A percentile compares a stretch with the other conserved stretches of the same genome.
phyloP scores from a whole-genome alignment of 2,329 filamentous ascomycete species.

The Stagonosporopsis cucurbitacearum region DNA sequence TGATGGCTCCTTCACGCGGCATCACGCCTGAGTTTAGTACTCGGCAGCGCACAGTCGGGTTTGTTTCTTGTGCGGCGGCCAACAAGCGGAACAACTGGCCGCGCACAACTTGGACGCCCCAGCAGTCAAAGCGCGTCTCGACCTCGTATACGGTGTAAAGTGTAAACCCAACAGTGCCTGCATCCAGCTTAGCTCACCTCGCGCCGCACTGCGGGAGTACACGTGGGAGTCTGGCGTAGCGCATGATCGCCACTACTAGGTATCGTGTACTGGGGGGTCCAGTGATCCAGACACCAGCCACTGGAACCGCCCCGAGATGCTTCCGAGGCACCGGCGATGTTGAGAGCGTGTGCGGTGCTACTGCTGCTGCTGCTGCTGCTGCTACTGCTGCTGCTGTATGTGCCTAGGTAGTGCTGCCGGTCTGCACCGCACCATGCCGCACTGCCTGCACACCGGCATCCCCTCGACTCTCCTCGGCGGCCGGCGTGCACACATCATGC shows the following conservation, averaged over 20 bases:
- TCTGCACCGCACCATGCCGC: no score
- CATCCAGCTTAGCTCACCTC: not conserved
- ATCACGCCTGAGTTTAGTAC: not conserved
- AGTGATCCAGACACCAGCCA: not conserved
- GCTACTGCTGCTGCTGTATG: no score
- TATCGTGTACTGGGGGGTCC: no score
- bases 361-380: no score
- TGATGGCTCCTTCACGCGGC: not conserved
- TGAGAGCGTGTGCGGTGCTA: no score
- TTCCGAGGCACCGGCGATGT: no score
- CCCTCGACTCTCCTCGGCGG: not conserved
- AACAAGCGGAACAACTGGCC: not conserved
- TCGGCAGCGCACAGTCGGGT: not conserved
- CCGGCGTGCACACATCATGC: no score
- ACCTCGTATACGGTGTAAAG: no score
- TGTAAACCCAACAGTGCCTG: not conserved
- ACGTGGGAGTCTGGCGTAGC: not conserved
- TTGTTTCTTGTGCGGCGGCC: not conserved
- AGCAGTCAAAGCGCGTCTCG: not conserved
- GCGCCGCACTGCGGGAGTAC: constrained; percentile 13
- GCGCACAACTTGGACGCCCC: not conserved
- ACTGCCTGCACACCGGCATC: not conserved
- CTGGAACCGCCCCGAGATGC: not conserved
- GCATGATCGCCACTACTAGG: constrained; percentile 2
- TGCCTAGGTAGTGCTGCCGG: no score